A percentile compares a stretch with the other conserved stretches of the same genome.
phyloP scores from a whole-genome alignment of 805 yeast species.

The Schwanniomyces pseudopolymorphus region DNA sequence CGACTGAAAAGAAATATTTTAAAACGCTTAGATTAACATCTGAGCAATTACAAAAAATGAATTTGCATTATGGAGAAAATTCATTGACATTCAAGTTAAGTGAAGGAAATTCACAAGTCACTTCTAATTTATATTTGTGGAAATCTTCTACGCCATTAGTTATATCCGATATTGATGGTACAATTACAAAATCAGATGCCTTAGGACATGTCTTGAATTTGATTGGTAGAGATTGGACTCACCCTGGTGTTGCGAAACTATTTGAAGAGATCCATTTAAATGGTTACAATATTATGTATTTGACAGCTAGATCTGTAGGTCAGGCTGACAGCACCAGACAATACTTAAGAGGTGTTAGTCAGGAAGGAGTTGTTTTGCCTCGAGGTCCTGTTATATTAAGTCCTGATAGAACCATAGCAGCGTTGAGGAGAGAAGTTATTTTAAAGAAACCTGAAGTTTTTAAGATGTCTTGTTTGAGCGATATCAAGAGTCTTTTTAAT shows the following conservation, averaged over 20 bases:
- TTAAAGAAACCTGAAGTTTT: slow-evolving; percentile 96
- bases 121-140: slow-evolving; percentile 81
- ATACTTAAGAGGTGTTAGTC: slow-evolving; percentile 74
- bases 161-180: slow-evolving; percentile 96
- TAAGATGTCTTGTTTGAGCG: slow-evolving; percentile 94
- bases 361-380: slow-evolving; percentile 68
- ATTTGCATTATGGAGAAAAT: slow-evolving; percentile 77
- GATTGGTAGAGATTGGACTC: slow-evolving; percentile 98
- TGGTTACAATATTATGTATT: slow-evolving; percentile 90
- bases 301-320: slow-evolving; percentile 94
- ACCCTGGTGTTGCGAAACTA: slow-evolving; percentile 88
- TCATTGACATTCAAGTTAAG: slow-evolving; percentile 76
- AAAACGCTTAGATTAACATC: slow-evolving; percentile 89
- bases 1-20: slow-evolving; percentile 51
- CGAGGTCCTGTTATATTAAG: slow-evolving; percentile 90
- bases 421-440: slow-evolving; percentile 86
- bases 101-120: slow-evolving; percentile 75
- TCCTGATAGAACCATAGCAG: slow-evolving; percentile 97
- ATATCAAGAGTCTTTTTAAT: slow-evolving; percentile 71
- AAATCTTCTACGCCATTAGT: slow-evolving; percentile 82
- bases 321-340: slow-evolving; percentile 90
- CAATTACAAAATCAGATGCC: slow-evolving; percentile 97
- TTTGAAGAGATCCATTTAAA: slow-evolving; percentile 83
- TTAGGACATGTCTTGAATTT: slow-evolving; percentile 92
- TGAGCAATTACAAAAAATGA: slow-evolving; percentile 76